Base-by-base conservation (phyloP, 306 rosid genomes). In the Senna siamea region DNA sequence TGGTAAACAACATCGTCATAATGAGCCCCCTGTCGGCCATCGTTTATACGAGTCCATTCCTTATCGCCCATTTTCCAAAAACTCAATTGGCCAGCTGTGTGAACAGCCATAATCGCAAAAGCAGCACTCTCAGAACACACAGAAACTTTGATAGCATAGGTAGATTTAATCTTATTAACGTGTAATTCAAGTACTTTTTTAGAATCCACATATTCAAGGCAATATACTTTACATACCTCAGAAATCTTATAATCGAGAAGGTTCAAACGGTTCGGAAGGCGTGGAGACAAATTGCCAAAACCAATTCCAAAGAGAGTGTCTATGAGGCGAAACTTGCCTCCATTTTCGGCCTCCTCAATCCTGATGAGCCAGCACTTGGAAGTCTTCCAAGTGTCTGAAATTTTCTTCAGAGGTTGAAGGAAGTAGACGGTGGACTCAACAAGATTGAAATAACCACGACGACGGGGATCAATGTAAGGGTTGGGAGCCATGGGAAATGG, bases 401-500 rank as follows among this genome's bases (percentile, higher is more conserved):
- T 19, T 14, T 64, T 64, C 9, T 19, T 64, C 11, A 64, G 48
- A 12, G 75, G 40, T 14, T 70, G 64, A 10, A 53, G 7, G 52
- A 51, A 53, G 23, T 30, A 54, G 53, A 70, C 5, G 0, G 75
- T 70, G 63, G 35, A 11, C n/a, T 53, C 52, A 7, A 35, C 18
- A 0, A 70, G 64, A 1, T 4, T 12, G 47, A 64, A 64, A 10
- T 40, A 20, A 4, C 53, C 70, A 13, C 50, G 50, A 11, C 50
- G 50, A 1, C 37, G 4, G 2, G 53, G 52, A 41, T 22, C 10
- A 1, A 40, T 7, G 9, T 5, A 0, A 22, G 17, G 70, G 53
- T 41, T 19, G 7, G 35, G 43, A n/a, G 40, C 40, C 6, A 70
- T 23, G 5, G 75, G 75, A 14, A 54, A 70, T 7, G 66, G 55